These are phyloP conservation scores for Huntiella abstrusa DNA, from an alignment of 2,329 filamentous ascomycete species.

Conservation along the genomic window DNA sequence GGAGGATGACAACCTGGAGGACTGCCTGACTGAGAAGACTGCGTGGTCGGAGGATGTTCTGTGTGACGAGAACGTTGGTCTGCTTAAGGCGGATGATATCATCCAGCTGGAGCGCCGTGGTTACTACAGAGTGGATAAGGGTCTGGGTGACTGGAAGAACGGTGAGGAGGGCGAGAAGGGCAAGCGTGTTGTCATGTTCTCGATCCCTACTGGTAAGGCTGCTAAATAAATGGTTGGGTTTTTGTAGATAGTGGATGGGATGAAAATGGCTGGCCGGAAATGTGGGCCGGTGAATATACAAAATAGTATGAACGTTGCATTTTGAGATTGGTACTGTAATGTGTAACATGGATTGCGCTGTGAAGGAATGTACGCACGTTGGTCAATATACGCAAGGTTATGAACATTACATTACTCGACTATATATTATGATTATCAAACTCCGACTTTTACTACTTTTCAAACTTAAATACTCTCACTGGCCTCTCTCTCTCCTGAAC, in stretches of 20 bases:
- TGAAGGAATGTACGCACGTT: too few species aligned
- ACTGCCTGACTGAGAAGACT: conserved; percentile 61
- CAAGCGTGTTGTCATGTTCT: conserved; percentile 34
- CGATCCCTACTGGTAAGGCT: conserved; percentile 37
- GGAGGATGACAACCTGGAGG: conserved; percentile 69
- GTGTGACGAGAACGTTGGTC: conserved; percentile 62
- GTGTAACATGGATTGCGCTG: too few species aligned
- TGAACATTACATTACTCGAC: too few species aligned
- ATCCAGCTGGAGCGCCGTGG: conserved; percentile 91
- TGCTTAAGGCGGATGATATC: conserved; percentile 71
- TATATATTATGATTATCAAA: too few species aligned
- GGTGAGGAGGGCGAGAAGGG: conserved; percentile 30
- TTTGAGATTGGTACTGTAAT: too few species aligned
- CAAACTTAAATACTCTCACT: background rate
- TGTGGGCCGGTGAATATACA: too few species aligned
- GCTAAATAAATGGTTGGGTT: conserved; percentile 18
- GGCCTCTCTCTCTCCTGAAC: background rate
- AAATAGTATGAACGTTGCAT: too few species aligned
- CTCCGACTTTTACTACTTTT: too few species aligned
- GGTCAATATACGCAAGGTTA: too few species aligned
- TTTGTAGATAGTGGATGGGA: background rate
- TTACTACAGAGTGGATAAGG: conserved; percentile 71
- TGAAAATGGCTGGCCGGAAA: background rate
- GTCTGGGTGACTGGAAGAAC: conserved; percentile 29
- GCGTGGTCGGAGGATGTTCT: conserved; percentile 55